Conservation (phyloP, 176 grass and related monocot species). For the Musa itinerans region DNA sequence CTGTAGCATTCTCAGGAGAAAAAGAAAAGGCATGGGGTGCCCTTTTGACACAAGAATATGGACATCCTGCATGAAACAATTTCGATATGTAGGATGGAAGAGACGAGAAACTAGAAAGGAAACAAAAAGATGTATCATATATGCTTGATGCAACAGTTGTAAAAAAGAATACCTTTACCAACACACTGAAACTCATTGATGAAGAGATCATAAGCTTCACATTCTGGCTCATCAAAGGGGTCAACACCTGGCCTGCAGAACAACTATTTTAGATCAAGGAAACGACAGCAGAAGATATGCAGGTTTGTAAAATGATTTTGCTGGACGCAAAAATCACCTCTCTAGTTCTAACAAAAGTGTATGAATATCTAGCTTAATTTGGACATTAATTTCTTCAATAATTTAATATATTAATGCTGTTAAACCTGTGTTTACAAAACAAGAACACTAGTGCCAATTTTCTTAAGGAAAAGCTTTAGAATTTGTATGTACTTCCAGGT, state of each 20-base stretch:
- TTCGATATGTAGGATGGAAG: no score
- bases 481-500: no score
- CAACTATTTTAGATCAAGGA: background rate
- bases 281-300: background rate
- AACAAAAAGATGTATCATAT: no score
- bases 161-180: constrained; percentile 49
- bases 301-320: background rate
- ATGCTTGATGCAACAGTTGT: constrained; percentile 15
- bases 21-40: constrained; percentile 77
- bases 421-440: no score
- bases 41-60: constrained; percentile 91
- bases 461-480: no score
- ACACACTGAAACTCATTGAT: constrained; percentile 79
- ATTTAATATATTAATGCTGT: no score
- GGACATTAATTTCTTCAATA: no score
- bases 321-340: no score
- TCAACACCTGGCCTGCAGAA: constrained; percentile 52
- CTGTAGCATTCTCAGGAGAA: constrained; percentile 47
- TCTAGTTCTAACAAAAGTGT: no score
- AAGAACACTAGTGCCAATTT: no score
- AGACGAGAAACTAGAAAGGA: no score
- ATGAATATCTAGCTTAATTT: no score
- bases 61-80: constrained; percentile 50
- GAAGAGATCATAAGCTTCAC: constrained; percentile 82
- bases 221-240: constrained; percentile 92